These are phyloP conservation scores for Selaginella tamariscina DNA, from an alignment of 75 land plant genomes.

Conservation along the genomic window DNA sequence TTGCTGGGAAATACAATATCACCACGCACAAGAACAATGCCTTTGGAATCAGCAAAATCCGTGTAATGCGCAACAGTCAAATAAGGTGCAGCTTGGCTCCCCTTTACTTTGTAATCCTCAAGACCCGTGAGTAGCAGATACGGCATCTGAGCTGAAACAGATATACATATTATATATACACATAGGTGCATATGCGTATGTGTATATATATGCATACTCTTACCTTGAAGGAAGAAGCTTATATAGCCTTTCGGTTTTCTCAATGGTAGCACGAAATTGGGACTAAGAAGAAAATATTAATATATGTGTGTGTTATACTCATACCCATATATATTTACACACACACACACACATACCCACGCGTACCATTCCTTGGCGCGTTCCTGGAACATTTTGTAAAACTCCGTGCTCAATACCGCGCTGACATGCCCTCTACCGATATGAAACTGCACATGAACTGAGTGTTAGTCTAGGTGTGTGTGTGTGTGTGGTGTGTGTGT, in stretches of 20 bases:
- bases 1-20: slow-evolving; percentile 93
- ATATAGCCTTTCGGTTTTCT: background rate
- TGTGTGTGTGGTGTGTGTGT: too few relatives aligned
- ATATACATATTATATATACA: background rate
- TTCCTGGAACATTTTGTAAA: slow-evolving; percentile 46
- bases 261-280: background rate
- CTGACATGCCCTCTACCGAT: slow-evolving; percentile 91
- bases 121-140: slow-evolving; percentile 85
- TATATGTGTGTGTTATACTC: too few relatives aligned
- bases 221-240: background rate
- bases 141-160: slow-evolving; percentile 70
- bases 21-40: slow-evolving; percentile 76
- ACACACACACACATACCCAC: background rate
- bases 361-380: slow-evolving; percentile 60
- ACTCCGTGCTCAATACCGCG: slow-evolving; percentile 44
- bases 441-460: slow-evolving; percentile 41
- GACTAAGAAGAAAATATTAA: background rate
- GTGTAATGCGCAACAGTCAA: slow-evolving; percentile 66
- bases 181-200: background rate
- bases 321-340: background rate
- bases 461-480: too few relatives aligned
- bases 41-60: slow-evolving; percentile 78
- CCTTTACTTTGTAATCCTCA: slow-evolving; percentile 92
- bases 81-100: slow-evolving; percentile 87
- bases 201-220: background rate